Percentiles rank a stretch among this genome's conserved stretches.
These are phyloP conservation scores for Teratosphaeria gauchensis DNA, from an alignment of 2,329 filamentous ascomycete genomes.

Conservation along the genomic window DNA sequence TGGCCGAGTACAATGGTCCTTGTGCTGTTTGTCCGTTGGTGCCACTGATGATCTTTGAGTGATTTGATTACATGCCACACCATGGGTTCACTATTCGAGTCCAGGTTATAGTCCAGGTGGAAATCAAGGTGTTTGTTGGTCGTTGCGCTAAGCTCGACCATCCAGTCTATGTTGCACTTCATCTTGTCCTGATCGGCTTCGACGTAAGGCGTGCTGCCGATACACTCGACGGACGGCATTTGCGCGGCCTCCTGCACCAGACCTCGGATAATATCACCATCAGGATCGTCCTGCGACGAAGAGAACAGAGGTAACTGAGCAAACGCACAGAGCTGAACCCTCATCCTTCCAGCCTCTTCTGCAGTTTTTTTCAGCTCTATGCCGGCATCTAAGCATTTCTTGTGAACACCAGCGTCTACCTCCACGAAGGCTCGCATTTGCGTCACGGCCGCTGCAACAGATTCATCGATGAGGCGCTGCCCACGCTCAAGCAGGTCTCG, in stretches of 20 bases:
- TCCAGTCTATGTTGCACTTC: constrained; percentile 53
- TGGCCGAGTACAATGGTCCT: constrained; percentile 53
- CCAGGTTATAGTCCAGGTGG: constrained; percentile 62
- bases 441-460: constrained; percentile 55
- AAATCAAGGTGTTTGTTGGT: constrained; percentile 54
- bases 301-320: constrained; percentile 62
- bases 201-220: constrained; percentile 64
- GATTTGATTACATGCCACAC: constrained; percentile 46
- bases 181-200: constrained; percentile 43
- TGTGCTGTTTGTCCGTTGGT: constrained; percentile 28
- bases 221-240: constrained; percentile 42
- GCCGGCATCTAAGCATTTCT: constrained; percentile 50
- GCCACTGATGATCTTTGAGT: constrained; percentile 45
- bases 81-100: constrained; percentile 39
- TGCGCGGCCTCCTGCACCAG: constrained; percentile 40
- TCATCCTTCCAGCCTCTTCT: constrained; percentile 43
- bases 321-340: constrained; percentile 60
- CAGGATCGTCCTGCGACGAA: constrained; percentile 26
- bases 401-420: constrained; percentile 52
- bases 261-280: constrained; percentile 40
- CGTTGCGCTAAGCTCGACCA: constrained; percentile 45
- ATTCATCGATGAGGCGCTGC: constrained; percentile 55
- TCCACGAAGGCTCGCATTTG: constrained; percentile 64
- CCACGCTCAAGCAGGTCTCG: constrained; percentile 57
- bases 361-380: constrained; percentile 41